Base-by-base conservation (phyloP, 192 early-diverging fungal genomes). In the Backusella mclennaniae region DNA sequence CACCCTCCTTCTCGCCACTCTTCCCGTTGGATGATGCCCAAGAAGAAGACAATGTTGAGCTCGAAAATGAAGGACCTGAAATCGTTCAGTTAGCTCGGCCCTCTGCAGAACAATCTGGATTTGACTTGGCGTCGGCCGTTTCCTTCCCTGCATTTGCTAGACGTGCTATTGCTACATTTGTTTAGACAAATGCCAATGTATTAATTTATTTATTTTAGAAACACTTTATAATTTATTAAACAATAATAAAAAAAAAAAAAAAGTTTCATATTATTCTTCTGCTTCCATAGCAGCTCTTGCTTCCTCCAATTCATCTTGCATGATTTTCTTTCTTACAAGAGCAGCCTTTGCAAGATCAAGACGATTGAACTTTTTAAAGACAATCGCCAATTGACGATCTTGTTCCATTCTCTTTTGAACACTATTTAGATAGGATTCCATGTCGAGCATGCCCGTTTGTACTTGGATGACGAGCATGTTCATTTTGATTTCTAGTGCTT, bases 221-320 rank as follows among this genome's bases (percentile, higher is more conserved):
- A 8, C 33, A 35, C 29, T 36, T 17, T 69, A 69, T 41, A 44
- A 15, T 42, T 42, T 44, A 44, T 44, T 17, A 44, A 44, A 44
- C 17, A 17, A 39, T 42, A 42, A n/a, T n/a, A 12, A 42, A 42
- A 0, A 42, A 42, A 42, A 49, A n/a, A 49, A 49, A 46, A 42
- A 14, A 15, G 42, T 44, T 44, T 44, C 38, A 44, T 75, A 23
- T 6, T 75, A 7, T 35, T 67, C 11, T 67, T 75, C 41, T 3
- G 42, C 52, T 35, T 82, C 86, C 87, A 94, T 90, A 1, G 89
- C 91, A 66, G 82, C 87, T 78, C 92, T 90, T 4, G 91, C 90
- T 83, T 95, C 93, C 41, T 88, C 88, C 77, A 96, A 86, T 80
- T 96, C 95, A 35, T 85, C 83, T 67, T 87, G 83, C 92, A 96